Conservation (phyloP, 2,329 filamentous ascomycete genomes). For the Cladosporium sp. region DNA sequence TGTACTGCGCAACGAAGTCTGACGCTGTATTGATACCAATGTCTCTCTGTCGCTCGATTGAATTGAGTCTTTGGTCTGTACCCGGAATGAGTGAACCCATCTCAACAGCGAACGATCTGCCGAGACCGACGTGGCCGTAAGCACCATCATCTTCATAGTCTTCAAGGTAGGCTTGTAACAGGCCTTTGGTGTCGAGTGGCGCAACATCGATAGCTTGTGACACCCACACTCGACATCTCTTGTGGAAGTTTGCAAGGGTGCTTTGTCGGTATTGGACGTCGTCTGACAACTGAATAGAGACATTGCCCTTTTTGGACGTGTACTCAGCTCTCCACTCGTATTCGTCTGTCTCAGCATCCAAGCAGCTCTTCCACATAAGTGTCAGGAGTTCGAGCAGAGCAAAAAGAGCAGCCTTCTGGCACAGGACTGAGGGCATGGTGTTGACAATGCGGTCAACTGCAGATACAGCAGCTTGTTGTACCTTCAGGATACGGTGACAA, state of each 20-base stretch:
- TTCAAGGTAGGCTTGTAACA: conserved; percentile 93
- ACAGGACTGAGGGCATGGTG: conserved; percentile 84
- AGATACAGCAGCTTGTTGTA: conserved; percentile 80
- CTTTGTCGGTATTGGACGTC: conserved; percentile 79
- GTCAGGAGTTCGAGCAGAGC: conserved; percentile 88
- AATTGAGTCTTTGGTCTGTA: conserved; percentile 81
- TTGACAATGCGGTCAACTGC: conserved; percentile 85
- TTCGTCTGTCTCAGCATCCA: conserved; percentile 91
- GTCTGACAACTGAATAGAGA: conserved; percentile 89
- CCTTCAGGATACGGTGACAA: conserved; percentile 88
- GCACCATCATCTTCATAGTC: conserved; percentile 89
- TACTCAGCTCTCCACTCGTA: conserved; percentile 86
- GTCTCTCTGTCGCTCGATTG: conserved; percentile 73
- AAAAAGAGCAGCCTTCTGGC: conserved; percentile 86
- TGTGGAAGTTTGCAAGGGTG: conserved; percentile 77
- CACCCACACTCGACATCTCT: conserved; percentile 78
- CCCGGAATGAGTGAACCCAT: conserved; percentile 84
- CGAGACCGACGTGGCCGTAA: conserved; percentile 88
- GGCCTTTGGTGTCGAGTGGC: conserved; percentile 88
- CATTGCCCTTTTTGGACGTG: conserved; percentile 71
- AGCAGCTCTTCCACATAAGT: conserved; percentile 91
- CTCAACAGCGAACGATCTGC: conserved; percentile 89
- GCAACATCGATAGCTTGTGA: conserved; percentile 77
- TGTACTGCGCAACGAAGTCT: conserved; percentile 96
- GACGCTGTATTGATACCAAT: conserved; percentile 86